These are phyloP conservation scores for Xylariaceae sp. DNA, from an alignment of 2,329 filamentous ascomycete genomes.

Conservation along the genomic window DNA sequence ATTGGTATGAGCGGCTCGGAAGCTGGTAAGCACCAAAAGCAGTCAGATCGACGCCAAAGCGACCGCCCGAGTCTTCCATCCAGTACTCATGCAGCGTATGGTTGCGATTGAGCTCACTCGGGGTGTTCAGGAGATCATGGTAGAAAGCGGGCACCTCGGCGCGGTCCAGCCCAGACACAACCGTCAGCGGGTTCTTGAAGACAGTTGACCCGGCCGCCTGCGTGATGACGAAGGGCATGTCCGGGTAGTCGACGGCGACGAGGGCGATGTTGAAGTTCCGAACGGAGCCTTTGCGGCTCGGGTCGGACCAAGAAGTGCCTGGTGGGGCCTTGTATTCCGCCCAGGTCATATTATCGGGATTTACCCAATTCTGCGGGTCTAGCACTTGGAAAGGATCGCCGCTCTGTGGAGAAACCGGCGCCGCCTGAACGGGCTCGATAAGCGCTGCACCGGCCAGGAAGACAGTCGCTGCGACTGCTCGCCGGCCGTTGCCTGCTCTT, in stretches of 20 bases:
- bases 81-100: conserved; percentile 60
- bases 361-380: conserved; percentile 56
- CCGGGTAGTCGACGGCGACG: conserved; percentile 54
- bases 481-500: conserved; percentile 4
- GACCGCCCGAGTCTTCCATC: conserved; percentile 58
- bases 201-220: conserved; percentile 48
- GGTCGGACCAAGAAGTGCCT: conserved; percentile 51
- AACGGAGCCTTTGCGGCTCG: conserved; percentile 45
- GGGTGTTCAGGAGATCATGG: conserved; percentile 53
- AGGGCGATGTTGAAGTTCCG: conserved; percentile 61
- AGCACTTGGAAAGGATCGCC: conserved; percentile 51
- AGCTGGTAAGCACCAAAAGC: conserved; percentile 55
- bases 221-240: conserved; percentile 53
- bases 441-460: conserved; percentile 23
- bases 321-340: conserved; percentile 51
- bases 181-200: conserved; percentile 53
- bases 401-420: conserved; percentile 18
- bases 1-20: conserved; percentile 51
- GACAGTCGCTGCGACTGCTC: conserved; percentile 15
- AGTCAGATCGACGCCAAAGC: conserved; percentile 56
- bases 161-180: conserved; percentile 44
- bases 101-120: conserved; percentile 50
- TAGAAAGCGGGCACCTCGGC: conserved; percentile 54
- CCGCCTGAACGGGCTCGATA: conserved; percentile 17
- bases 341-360: conserved; percentile 58